phyloP scores from a whole-genome alignment of 345 rosid species.

The Turritis glabra region DNA sequence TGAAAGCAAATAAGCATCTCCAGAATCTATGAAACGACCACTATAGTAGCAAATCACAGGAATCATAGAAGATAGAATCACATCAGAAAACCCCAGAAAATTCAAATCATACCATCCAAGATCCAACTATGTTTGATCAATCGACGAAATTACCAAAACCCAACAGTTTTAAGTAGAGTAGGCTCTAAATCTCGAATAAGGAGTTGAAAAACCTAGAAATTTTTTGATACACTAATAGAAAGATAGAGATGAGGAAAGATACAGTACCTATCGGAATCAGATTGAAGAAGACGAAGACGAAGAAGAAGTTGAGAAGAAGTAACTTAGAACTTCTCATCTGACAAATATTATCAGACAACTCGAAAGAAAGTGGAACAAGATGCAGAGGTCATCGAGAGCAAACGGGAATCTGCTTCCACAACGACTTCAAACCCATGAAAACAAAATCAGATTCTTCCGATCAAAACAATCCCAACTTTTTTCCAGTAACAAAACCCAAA shows the following conservation, averaged over 20 bases:
- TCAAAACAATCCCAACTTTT: not conserved
- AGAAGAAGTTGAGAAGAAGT: constrained; percentile 39
- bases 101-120: not conserved
- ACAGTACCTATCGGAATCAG: constrained; percentile 54
- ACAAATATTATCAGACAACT: constrained; percentile 1
- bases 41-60: not conserved
- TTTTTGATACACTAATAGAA: no score
- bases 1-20: not conserved
- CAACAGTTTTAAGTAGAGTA: not conserved
- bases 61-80: no score
- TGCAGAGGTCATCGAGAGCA: constrained; percentile 20
- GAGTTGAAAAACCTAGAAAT: not conserved
- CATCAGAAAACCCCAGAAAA: not conserved
- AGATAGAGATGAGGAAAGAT: not conserved
- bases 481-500: not conserved
- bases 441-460: constrained; percentile 21
- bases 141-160: not conserved
- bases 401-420: constrained; percentile 27
- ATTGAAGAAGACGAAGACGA: constrained; percentile 40
- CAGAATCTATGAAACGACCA: no score
- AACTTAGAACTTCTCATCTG: constrained; percentile 47
- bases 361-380: not conserved
- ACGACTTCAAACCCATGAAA: not conserved
- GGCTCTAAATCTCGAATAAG: no score
- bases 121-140: not conserved